Evolutionary conservation across 2,329 filamentous ascomycete species (phyloP), one percentile per base, ranked within the genome.

Genomic region (Hymenoscyphus fraxineus): DNA sequence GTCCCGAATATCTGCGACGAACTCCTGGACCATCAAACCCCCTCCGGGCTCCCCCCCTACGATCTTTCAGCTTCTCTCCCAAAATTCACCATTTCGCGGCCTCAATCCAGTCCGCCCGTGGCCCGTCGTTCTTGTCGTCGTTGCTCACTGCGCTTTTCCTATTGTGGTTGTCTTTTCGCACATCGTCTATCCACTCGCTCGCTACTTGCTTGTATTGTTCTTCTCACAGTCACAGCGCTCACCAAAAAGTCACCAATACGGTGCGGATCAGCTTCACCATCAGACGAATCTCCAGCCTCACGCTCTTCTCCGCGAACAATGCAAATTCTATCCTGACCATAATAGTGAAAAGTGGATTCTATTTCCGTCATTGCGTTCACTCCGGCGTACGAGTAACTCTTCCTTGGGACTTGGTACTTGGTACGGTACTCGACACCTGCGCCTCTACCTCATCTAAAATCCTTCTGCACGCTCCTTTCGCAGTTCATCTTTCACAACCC

Each of bases 1-100:
- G 6, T 35, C 35, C 19, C 44, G n/a, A 51, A 22, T 19, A 51
- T 51, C 44, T 51, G 44, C 44, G 44, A 51, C 44, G 35, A 51
- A 19, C 44, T 51, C 44, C 44, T 51, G n/a, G 44, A 51, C 44
- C 44, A 51, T 51, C 44, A 51, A 51, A 51, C 44, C 16, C 41
- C 41, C 27, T 27, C 27, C 27, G 27, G 27, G 27, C 27, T 27
- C 27, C 27, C 9, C 35, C 41, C 41, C 41, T 44, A 44, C 41
- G 27, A n/a, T 44, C 41, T 6, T 44, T 44, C 41, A 19, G n/a
- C 41, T 19, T n/a, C 16, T 15, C 27, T 27, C 27, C 27, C 27
- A 27, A 27, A 27, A 27, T 27, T 15, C 41, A n/a, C 41, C 15
- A 35, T 15, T 4, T n/a, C 41, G 6, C 41, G 41, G 41, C 41